Base-by-base conservation (phyloP, 352 stramenopile species). In the Phytopythium kandeliae region DNA sequence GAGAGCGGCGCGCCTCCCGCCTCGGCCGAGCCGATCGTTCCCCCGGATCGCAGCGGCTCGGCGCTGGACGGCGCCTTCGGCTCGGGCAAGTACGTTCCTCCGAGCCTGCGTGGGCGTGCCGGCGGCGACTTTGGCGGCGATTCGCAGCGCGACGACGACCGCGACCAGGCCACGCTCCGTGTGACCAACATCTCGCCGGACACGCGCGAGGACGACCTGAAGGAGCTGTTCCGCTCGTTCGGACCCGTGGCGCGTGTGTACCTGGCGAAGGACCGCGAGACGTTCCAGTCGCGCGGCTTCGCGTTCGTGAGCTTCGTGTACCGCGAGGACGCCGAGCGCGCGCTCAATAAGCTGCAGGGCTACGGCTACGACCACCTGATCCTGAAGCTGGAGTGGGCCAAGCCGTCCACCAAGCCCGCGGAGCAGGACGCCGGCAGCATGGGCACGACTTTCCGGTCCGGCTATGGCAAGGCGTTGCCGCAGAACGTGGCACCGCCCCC, bases 281-380 rank as follows among this genome's bases (percentile, higher is more conserved):
- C 96, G 25, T 95, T 98, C 77, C 67, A 96, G 67, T 98, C 87
- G 53, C 78, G 96, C 63, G 97, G 97, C 42, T 99, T 99, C 74
- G 97, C 96, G 22, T 99, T 99, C 60, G 96, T 99, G 31, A 98
- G 88, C 61, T 99, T 98, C 64, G 84, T 97, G 58, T 92, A 98
- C 66, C 84, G 96, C 45, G 86, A 97, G 53, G 96, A 99, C 74
- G 97, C 97, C 1, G 88, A 97, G 63, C 78, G 78, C 58, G 97
- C 97, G 24, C 97, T 99, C 85, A 83, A 98, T 57, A 97, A 97
- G 63, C 76, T 99, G 45, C 82, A 95, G 65, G 97, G 97, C 46
- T 98, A 97, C 77, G 97, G 97, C 47, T 99, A 99, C 69, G 96
- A 99, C 74, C 97, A 99, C 78, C 86, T 99, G 69, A 99, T 99